These are phyloP conservation scores for Monosporascus sp. DNA, from an alignment of 2,329 filamentous ascomycete genomes.

Conservation along the genomic window DNA sequence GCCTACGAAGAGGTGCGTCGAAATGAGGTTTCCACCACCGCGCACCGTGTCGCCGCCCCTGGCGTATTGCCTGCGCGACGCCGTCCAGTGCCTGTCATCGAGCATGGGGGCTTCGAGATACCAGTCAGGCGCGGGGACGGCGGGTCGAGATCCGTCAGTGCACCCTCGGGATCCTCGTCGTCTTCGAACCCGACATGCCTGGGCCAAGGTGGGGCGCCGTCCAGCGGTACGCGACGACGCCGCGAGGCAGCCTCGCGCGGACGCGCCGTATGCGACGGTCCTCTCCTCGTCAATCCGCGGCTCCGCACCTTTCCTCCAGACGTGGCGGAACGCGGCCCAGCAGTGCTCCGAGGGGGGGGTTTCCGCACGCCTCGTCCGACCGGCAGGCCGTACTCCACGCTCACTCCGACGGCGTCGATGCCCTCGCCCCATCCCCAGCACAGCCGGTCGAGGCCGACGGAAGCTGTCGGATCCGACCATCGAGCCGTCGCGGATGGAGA, in stretches of 20 bases:
- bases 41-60: not conserved
- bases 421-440: not conserved
- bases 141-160: not conserved
- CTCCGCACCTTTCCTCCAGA: not conserved
- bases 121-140: not conserved
- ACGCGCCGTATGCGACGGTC: not conserved
- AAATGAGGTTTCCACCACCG: not conserved
- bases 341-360: not conserved
- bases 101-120: not conserved
- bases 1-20: not conserved
- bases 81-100: not conserved
- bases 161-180: no score
- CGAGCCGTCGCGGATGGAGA: not conserved
- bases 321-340: not conserved
- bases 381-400: not conserved
- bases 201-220: not conserved
- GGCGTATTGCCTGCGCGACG: not conserved
- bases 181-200: not conserved
- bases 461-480: not conserved
- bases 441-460: not conserved
- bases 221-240: not conserved
- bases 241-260: not conserved
- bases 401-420: not conserved
- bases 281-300: not conserved
- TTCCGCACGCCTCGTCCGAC: not conserved